Base-by-base conservation (phyloP, 2,329 filamentous ascomycete genomes). In the Fusarium sp. region DNA sequence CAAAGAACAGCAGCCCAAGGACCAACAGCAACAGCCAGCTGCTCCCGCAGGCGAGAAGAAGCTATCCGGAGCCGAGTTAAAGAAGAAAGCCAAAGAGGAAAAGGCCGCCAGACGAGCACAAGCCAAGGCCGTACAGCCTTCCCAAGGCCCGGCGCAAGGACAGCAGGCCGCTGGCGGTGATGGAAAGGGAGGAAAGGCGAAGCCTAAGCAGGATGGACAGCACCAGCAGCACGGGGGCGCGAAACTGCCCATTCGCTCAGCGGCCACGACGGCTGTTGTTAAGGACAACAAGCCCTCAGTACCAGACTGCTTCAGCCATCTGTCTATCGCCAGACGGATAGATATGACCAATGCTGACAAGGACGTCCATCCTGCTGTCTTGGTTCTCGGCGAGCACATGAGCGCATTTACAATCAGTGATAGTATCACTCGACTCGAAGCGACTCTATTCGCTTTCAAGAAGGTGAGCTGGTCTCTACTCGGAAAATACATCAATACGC, bases 341-440 rank as follows among this genome's bases (percentile, higher is more conserved):
- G 76, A 81, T 19, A 82, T 86, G 64, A 82, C 84, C 4, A 82
- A 87, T 65, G 77, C 92, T 82, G 83, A 92, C 86, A 82, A 90
- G 87, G 81, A 92, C 83, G 93, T 98, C 20, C 93, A 98, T 77
- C 94, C 94, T 4, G 89, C 92, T 2, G 89, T 99, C 3, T 82
- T 97, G 68, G 89, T 92, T 1, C 83, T 98, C 46, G 96, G 95
- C 10, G 87, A 98, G 77, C 93, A 97, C 79, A 94, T 98, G 85
- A 92, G 91, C 72, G 90, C 90, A 62, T 98, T 97, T 79, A 87
- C 90, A 37, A 89, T 99, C 61, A 94, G 92, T 73, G 96, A 97
- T 70, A 97, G 93, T 76, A 96, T 92, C 77, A 92, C 93, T 44
- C 87, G 96, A 68, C 90, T 96, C 73, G 90, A 97, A 67, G 92